Evolutionary conservation across 1,284 basidiomycete species (phyloP), one percentile per base, ranked within the genome.

Genomic region (Athelia psychrophila): DNA sequence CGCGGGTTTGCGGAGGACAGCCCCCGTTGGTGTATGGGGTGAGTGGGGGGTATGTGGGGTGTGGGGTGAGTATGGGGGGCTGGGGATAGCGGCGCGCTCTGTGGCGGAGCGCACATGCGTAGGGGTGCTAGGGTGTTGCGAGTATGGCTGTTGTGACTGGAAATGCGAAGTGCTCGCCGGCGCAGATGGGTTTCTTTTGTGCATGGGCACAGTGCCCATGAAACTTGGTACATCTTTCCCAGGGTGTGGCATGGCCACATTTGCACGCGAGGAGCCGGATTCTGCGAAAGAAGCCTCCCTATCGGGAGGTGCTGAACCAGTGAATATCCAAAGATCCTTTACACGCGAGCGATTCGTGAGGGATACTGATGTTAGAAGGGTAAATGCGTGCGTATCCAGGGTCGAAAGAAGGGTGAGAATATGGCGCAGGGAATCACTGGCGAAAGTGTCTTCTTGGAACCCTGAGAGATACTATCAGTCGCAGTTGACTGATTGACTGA

Each of bases 271-370:
- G 19, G 74, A 73, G 23, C 77, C 75, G 27, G 64, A 60, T 38
- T 51, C 47, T 10, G 57, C 54, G 16, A 61, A 65, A 15, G 72
- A 63, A 13, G 66, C 51, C 24, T 69, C 67, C 15, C 54, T 56
- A 44, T 58, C 57, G 19, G 67, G 58, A 35, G 73, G 61, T 16
- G 72, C 67, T 36, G 78, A 78, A 38, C 84, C 84, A 1, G 80
- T 80, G 62, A 91, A 91, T 47, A 91, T 72, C 88, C 88, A 91
- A 1, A 91, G 65, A 61, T 91, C 88, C 64, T 88, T 89, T 47
- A 81, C 77, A 51, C 86, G 77, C 19, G 88, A 88, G 40, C 81
- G 86, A 57, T 74, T 80, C 13, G 79, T 79, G 50, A 91, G 70
- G 19, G 86, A 81, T 44, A 91, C 64, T 9, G 88, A 90, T 1